Conservation (phyloP, 306 rosid species). For the Dalbergia cultrata region DNA sequence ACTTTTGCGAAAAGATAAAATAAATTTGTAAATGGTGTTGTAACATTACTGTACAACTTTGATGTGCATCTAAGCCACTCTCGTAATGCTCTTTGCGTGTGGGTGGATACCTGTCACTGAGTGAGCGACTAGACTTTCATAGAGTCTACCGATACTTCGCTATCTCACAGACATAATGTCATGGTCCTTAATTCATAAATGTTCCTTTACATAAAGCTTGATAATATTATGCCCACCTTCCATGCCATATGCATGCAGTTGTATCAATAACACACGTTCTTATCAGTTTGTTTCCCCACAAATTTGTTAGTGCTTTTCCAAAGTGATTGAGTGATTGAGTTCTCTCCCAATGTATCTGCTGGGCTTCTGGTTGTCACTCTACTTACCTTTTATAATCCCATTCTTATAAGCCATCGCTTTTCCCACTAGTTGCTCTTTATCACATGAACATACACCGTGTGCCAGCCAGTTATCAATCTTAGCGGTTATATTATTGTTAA, state of each 20-base stretch:
- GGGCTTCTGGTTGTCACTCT: conserved; percentile 44
- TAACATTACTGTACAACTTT: too few relatives aligned
- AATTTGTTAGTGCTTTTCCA: conserved; percentile 49
- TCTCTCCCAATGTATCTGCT: conserved; percentile 23
- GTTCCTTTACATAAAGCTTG: conserved; percentile 45
- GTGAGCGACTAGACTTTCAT: conserved; percentile 32
- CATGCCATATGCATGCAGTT: conserved; percentile 37
- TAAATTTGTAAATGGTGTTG: too few relatives aligned
- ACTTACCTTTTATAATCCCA: conserved; percentile 10
- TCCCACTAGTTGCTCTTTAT: conserved; percentile 9
- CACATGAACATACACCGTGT: conserved; percentile 18
- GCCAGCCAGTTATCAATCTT: conserved; percentile 39
- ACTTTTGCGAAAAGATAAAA: too few relatives aligned
- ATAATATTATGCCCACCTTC: conserved; percentile 51
- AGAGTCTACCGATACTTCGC: conserved; percentile 41
- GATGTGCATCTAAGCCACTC: neutral
- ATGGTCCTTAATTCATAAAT: conserved; percentile 40
- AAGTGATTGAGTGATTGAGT: conserved; percentile 44
- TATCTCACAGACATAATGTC: conserved; percentile 44
- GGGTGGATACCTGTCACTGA: conserved; percentile 10
- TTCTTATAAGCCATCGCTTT: conserved; percentile 6
- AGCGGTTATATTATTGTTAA: conserved; percentile 20
- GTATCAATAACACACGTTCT: conserved; percentile 19
- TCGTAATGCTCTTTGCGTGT: conserved; percentile 32
- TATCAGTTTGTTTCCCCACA: conserved; percentile 39